These are phyloP conservation scores for Linaria vulgaris DNA, from an alignment of 257 asterid species.

Conservation along the genomic window DNA sequence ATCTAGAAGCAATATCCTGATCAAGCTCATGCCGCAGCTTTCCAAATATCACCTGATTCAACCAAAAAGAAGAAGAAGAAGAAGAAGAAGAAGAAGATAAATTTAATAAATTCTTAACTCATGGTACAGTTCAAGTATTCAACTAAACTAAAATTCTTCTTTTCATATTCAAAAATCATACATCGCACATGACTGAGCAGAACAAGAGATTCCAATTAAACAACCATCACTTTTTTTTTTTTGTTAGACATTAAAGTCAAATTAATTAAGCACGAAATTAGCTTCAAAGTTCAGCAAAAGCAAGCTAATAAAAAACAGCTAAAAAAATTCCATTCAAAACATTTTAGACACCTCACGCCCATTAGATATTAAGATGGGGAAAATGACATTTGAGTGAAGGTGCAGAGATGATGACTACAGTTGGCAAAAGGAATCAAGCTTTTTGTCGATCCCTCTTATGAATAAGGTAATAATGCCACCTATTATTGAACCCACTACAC, in stretches of 20 bases:
- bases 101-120: constrained; percentile 15
- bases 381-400: constrained; percentile 12
- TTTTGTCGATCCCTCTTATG: constrained; percentile 26
- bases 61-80: too few relatives aligned
- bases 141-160: not conserved
- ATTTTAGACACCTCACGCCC: constrained; percentile 1
- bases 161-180: too few relatives aligned
- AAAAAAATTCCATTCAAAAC: not conserved
- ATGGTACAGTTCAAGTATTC: not conserved
- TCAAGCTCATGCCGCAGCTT: constrained; percentile 32
- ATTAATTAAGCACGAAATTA: not conserved
- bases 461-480: constrained; percentile 8
- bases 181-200: too few relatives aligned
- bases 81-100: constrained; percentile 19
- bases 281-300: constrained; percentile 15
- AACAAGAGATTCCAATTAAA: not conserved
- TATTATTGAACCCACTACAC: constrained; percentile 8
- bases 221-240: too few relatives aligned
- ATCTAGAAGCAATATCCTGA: constrained; percentile 33
- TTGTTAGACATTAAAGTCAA: too few relatives aligned
- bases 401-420: not conserved
- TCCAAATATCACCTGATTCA: constrained; percentile 42
- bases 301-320: constrained; percentile 12
- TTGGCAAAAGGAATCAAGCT: constrained; percentile 13
- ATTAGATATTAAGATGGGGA: too few relatives aligned